Evolutionary conservation across 306 rosid genomes (phyloP).

Genomic region (Trifolium dubium): DNA sequence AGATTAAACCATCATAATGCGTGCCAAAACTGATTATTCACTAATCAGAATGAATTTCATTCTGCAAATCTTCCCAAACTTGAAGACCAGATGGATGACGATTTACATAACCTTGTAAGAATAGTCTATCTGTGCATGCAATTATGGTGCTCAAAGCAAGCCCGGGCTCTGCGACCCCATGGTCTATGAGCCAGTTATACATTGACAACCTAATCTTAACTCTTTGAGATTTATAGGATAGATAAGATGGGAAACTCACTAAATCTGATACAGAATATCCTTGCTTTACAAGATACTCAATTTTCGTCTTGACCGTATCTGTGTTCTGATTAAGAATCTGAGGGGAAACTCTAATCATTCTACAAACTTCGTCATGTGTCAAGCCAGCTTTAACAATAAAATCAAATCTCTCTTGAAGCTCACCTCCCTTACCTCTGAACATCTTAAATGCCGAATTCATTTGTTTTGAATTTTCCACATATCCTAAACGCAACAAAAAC

Average conservation of each 20-base stretch:
- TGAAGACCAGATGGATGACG: conserved; percentile 69
- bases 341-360: conserved; percentile 61
- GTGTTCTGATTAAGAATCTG: conserved; percentile 72
- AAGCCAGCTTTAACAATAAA: conserved; percentile 75
- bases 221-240: conserved; percentile 53
- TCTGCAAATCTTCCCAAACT: conserved; percentile 68
- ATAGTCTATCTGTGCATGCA: conserved; percentile 54
- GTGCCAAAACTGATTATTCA: neutral
- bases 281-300: conserved; percentile 59
- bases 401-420: conserved; percentile 82
- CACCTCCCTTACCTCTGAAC: conserved; percentile 75
- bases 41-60: conserved; percentile 42
- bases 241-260: conserved; percentile 63
- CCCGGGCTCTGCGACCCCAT: conserved; percentile 45
- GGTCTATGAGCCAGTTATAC: conserved; percentile 74
- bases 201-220: conserved; percentile 65
- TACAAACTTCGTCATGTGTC: conserved; percentile 51
- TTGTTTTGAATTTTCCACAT: conserved; percentile 51
- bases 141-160: conserved; percentile 72
- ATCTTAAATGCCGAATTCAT: conserved; percentile 52
- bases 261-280: conserved; percentile 69
- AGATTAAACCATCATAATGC: conserved; percentile 27
- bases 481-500: conserved; percentile 71
- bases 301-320: conserved; percentile 56
- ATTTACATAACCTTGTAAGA: conserved; percentile 53